Evolutionary conservation across 192 early-diverging fungal genomes (phyloP).

Genomic region (Coemansia guatemalensis): DNA sequence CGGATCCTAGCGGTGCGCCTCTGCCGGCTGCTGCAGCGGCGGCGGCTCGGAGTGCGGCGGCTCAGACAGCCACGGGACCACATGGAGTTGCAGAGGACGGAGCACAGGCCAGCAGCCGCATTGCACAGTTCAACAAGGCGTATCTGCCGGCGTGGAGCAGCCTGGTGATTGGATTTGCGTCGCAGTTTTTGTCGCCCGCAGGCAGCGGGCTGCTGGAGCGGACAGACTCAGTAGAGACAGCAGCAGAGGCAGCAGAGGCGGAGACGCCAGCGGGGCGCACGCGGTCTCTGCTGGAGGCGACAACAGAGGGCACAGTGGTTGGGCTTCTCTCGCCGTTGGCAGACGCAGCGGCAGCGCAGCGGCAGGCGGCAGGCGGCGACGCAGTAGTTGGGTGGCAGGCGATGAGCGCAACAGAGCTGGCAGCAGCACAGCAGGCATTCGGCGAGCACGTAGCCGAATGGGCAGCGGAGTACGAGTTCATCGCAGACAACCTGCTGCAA

Average conservation of each 20-base stretch:
- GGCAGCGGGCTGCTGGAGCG: constrained; percentile 42
- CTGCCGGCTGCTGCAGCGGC: constrained; percentile 12
- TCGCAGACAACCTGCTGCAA: constrained; percentile 36
- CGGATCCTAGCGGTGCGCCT: constrained; percentile 12
- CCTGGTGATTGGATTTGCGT: constrained; percentile 48
- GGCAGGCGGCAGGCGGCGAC: neutral
- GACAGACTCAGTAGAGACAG: neutral
- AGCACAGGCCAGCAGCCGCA: neutral
- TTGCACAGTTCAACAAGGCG: constrained; percentile 31
- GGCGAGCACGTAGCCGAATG: constrained; percentile 28
- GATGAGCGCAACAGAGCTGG: constrained; percentile 30
- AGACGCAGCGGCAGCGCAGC: constrained; percentile 7
- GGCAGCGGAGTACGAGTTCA: constrained; percentile 47
- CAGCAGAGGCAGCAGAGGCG: neutral
- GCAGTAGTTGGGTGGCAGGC: constrained; percentile 47
- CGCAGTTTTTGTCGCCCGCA: constrained; percentile 52
- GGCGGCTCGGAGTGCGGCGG: neutral
- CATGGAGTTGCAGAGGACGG: neutral
- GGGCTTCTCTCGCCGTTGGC: constrained; percentile 43
- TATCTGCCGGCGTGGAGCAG: constrained; percentile 51
- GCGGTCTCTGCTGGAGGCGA: constrained; percentile 48
- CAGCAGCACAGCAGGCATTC: constrained; percentile 29
- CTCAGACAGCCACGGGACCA: neutral
- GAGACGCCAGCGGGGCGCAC: constrained; percentile 18
- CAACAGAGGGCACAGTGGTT: constrained; percentile 46